These are phyloP conservation scores for Aspergillus caelatus DNA, from an alignment of 2,329 filamentous ascomycete genomes.

Conservation along the genomic window DNA sequence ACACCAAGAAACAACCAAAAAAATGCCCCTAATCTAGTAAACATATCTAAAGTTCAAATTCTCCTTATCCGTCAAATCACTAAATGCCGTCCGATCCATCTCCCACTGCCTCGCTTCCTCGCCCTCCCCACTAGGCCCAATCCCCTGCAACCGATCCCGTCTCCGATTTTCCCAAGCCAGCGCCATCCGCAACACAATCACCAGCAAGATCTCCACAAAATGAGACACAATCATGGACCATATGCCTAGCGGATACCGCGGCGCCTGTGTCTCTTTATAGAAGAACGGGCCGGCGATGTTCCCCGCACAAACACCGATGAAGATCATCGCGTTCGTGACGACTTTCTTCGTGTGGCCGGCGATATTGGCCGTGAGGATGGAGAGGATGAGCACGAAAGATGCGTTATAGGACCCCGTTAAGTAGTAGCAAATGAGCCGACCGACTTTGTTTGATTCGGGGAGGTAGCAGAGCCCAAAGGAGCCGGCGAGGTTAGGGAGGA, in stretches of 20 bases:
- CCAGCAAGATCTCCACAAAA: slow-evolving; percentile 53
- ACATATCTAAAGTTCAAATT: slow-evolving; percentile 48
- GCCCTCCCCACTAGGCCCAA: background rate
- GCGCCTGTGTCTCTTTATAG: slow-evolving; percentile 57
- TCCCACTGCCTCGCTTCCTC: slow-evolving; percentile 31
- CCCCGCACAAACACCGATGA: slow-evolving; percentile 62
- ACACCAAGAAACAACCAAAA: background rate
- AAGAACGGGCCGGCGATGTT: slow-evolving; percentile 67
- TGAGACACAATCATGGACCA: slow-evolving; percentile 61
- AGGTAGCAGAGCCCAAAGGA: slow-evolving; percentile 62
- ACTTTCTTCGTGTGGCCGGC: slow-evolving; percentile 64
- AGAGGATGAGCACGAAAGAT: slow-evolving; percentile 54
- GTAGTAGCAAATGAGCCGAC: slow-evolving; percentile 62
- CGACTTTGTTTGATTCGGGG: slow-evolving; percentile 52
- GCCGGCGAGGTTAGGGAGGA: slow-evolving; percentile 61
- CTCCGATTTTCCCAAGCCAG: slow-evolving; percentile 54
- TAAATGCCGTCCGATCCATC: slow-evolving; percentile 55
- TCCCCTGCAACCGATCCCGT: slow-evolving; percentile 52
- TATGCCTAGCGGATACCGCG: slow-evolving; percentile 47
- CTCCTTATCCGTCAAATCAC: slow-evolving; percentile 58
- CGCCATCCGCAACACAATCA: slow-evolving; percentile 50
- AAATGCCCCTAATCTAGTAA: slow-evolving; percentile 16
- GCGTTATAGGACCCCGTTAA: slow-evolving; percentile 59
- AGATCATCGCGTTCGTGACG: slow-evolving; percentile 63
- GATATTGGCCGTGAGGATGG: slow-evolving; percentile 50